These are phyloP conservation scores for Puccinia polysora DNA, from an alignment of 1,284 basidiomycete species.

Conservation along the genomic window DNA sequence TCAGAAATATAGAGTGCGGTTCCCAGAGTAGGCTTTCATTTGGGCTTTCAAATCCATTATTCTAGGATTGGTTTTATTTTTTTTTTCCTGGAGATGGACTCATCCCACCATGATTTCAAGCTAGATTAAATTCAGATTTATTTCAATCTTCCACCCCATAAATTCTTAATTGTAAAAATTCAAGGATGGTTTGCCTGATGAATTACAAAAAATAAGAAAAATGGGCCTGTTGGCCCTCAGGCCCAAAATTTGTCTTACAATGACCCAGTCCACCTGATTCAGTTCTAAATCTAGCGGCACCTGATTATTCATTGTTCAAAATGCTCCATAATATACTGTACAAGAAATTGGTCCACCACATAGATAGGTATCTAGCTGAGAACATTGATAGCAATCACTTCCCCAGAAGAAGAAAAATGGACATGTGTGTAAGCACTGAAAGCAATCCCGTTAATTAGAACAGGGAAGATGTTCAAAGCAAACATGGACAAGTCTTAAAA, in stretches of 20 bases:
- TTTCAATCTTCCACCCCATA: constrained; percentile 31
- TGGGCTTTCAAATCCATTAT: too few species aligned
- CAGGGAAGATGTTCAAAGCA: too few species aligned
- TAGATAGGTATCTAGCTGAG: too few species aligned
- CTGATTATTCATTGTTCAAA: constrained; percentile 43
- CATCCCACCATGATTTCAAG: constrained; percentile 32
- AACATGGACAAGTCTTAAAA: too few species aligned
- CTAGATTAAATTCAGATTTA: constrained; percentile 21
- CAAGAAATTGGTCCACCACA: too few species aligned
- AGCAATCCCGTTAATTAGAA: too few species aligned
- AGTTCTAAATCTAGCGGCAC: constrained; percentile 42
- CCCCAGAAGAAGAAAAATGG: too few species aligned
- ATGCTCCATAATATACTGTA: constrained; percentile 43
- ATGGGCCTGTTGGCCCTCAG: constrained; percentile 40
- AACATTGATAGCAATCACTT: too few species aligned
- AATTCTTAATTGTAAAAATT: constrained; percentile 33
- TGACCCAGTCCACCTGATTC: constrained; percentile 44
- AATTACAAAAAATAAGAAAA: constrained; percentile 39
- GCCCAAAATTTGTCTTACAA: constrained; percentile 43
- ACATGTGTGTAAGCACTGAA: too few species aligned
- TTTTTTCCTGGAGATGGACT: too few species aligned
- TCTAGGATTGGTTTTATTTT: too few species aligned
- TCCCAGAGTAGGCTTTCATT: constrained; percentile 1
- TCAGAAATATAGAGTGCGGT: constrained; percentile 27
- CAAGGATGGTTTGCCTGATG: constrained; percentile 41